A percentile compares a stretch with the other conserved stretches of the same genome.
Conservation (phyloP, 139 green algal species). For the Chlorella sorokiniana region DNA sequence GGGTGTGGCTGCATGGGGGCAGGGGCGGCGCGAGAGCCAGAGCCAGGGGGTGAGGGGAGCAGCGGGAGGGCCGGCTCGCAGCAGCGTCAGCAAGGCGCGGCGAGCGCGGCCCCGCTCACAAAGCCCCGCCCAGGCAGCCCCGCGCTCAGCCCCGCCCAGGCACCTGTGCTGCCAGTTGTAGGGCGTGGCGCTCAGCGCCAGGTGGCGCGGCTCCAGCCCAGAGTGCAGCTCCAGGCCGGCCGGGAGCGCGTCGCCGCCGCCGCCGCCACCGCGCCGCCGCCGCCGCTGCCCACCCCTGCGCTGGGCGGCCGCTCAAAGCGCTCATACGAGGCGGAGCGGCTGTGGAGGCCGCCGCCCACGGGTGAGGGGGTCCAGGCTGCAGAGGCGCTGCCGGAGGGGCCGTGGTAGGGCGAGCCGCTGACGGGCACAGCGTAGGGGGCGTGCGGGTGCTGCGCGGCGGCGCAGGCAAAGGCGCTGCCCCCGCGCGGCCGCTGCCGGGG, state of each 20-base stretch:
- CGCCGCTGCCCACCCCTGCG: background rate
- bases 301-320: constrained; percentile 17
- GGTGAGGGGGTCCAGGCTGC: background rate
- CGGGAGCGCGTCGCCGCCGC: background rate
- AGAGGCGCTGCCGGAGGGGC: too few relatives aligned
- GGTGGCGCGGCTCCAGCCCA: background rate
- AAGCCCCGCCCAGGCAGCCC: too few relatives aligned
- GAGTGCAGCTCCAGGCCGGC: constrained; percentile 6
- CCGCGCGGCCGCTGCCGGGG: background rate
- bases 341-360: background rate
- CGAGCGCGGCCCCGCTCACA: too few relatives aligned
- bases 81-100: background rate
- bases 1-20: constrained; percentile 17
- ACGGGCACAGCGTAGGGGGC: too few relatives aligned
- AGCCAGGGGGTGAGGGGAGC: background rate
- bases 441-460: background rate
- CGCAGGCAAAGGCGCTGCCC: background rate
- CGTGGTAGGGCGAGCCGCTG: too few relatives aligned
- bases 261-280: background rate
- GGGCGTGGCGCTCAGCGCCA: constrained; percentile 21
- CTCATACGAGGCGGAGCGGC: background rate
- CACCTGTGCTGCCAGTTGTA: constrained; percentile 40
- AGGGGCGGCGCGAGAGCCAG: background rate
- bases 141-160: background rate
- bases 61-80: background rate